Conservation (phyloP, 2,329 filamentous ascomycete species). For the Fusarium stilboides region DNA sequence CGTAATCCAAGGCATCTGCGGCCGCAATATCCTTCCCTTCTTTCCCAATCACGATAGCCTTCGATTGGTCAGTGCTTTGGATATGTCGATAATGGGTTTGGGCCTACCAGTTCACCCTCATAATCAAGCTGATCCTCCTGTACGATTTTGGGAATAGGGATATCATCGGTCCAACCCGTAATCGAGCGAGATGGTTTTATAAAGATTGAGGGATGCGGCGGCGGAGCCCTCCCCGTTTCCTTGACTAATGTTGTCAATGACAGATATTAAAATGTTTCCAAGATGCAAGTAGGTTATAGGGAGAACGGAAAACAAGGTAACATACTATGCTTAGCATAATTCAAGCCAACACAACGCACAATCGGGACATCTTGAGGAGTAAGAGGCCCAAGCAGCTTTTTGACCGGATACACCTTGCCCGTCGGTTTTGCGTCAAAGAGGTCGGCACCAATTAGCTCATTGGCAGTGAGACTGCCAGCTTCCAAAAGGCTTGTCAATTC, state of each 20-base stretch:
- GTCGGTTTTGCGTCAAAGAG: slow-evolving; percentile 14
- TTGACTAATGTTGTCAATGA: slow-evolving; percentile 15
- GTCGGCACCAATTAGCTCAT: slow-evolving; percentile 4
- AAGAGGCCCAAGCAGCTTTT: slow-evolving; percentile 18
- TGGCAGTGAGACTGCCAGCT: slow-evolving; percentile 6
- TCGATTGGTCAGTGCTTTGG: not conserved
- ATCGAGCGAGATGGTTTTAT: slow-evolving; percentile 18
- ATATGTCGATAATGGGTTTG: too few species aligned
- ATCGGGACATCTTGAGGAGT: slow-evolving; percentile 13
- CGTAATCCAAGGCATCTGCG: slow-evolving; percentile 20
- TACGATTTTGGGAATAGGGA: slow-evolving; percentile 16
- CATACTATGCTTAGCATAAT: slow-evolving; percentile 32
- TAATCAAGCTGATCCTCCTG: slow-evolving; percentile 30
- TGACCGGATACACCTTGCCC: slow-evolving; percentile 1
- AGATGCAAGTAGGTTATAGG: too few species aligned
- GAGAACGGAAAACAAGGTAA: too few species aligned
- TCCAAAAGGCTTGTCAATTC: slow-evolving; percentile 3
- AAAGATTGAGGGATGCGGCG: slow-evolving; percentile 21
- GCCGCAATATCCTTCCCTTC: slow-evolving; percentile 20
- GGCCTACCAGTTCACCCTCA: slow-evolving; percentile 28
- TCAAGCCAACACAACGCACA: slow-evolving; percentile 24
- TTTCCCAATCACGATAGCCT: slow-evolving; percentile 25
- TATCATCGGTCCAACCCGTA: slow-evolving; percentile 13
- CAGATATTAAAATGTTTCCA: too few species aligned
- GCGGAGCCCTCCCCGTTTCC: slow-evolving; percentile 22